A percentile compares a stretch with the other conserved stretches of the same genome.
phyloP scores from a whole-genome alignment of 2,329 filamentous ascomycete genomes.

The Zymoseptoria crescenta region DNA sequence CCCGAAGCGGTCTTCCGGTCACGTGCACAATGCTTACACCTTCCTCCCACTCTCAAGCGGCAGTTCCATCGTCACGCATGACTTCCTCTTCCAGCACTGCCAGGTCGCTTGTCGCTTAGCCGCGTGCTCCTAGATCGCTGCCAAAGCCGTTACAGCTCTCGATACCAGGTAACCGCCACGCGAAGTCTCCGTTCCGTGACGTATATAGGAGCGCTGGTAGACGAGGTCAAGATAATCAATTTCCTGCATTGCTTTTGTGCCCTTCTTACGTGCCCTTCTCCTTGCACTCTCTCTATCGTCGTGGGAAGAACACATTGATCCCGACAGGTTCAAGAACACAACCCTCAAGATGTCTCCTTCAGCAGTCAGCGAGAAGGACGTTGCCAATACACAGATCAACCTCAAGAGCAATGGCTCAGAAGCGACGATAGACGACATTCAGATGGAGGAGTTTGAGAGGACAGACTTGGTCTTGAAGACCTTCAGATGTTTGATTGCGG shows the following conservation, averaged over 20 bases:
- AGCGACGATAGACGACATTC: constrained; percentile 16
- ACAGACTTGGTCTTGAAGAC: constrained; percentile 48
- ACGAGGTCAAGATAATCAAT: neutral
- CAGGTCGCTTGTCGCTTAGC: neutral
- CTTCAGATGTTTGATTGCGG: constrained; percentile 57
- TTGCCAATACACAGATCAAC: constrained; percentile 21
- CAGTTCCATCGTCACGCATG: neutral
- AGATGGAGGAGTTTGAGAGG: constrained; percentile 24
- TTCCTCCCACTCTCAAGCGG: neutral
- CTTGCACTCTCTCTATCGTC: constrained; percentile 3
- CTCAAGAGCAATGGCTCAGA: constrained; percentile 16
- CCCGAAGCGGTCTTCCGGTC: neutral
- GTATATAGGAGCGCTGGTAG: constrained; percentile 7
- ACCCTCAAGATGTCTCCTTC: constrained; percentile 20
- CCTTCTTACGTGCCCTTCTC: neutral
- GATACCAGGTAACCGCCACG: neutral
- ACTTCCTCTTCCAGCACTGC: neutral
- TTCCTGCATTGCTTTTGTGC: neutral
- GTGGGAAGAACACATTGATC: neutral
- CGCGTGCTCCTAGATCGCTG: neutral
- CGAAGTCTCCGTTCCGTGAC: constrained; percentile 10
- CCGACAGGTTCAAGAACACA: neutral
- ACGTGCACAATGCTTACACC: neutral
- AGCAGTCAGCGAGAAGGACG: constrained; percentile 18
- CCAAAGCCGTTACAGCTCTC: too few relatives aligned